Percentiles rank a stretch among this genome's conserved stretches.
Conservation (phyloP, 192 early-diverging fungal genomes). For the Coemansia sp. region DNA sequence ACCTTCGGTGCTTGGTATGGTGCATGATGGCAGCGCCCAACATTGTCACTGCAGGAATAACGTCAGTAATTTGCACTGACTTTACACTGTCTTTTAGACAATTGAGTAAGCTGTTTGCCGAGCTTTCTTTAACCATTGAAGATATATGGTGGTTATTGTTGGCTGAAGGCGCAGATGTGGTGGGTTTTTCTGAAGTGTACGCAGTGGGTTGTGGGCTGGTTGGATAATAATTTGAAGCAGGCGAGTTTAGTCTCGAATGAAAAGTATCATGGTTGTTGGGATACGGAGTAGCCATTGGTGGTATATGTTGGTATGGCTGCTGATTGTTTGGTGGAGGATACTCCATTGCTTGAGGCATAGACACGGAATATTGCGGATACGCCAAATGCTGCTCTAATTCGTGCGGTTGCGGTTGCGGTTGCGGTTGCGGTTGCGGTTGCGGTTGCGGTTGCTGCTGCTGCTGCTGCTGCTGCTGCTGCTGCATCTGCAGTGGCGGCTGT, state of each 20-base stretch:
- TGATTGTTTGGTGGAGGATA: not conserved
- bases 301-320: not conserved
- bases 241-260: not conserved
- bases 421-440: not conserved
- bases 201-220: not conserved
- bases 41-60: conserved; percentile 4
- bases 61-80: conserved; percentile 2
- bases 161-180: not conserved
- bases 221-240: not conserved
- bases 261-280: not conserved
- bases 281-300: not conserved
- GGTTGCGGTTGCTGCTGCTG: conserved; percentile 1
- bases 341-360: not conserved
- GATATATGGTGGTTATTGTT: not conserved
- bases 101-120: conserved; percentile 10
- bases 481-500: not conserved
- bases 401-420: not conserved
- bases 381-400: not conserved
- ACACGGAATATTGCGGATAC: conserved; percentile 1
- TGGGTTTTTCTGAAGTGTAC: conserved; percentile 7
- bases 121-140: not conserved
- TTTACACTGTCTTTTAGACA: conserved; percentile 11
- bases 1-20: conserved; percentile 16
- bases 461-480: no score
- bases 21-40: conserved; percentile 11